Evolutionary conservation across 768 basidiomycete species (phyloP), one percentile per base, ranked within the genome.

Genomic region (Tricholoma terreum): DNA sequence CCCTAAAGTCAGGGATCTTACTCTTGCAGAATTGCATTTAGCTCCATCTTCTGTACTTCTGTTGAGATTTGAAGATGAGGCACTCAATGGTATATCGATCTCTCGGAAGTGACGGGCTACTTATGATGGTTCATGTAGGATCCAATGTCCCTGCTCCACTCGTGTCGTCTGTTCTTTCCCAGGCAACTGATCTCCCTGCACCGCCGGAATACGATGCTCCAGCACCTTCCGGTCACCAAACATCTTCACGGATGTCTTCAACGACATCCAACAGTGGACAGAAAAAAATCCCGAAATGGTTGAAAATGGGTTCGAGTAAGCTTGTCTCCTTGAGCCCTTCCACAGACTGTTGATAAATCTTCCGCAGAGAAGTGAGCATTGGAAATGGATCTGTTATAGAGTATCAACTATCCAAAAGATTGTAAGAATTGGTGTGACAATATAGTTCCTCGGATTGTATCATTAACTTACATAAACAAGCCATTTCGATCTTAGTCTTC

Each of bases 41-140:
- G 84, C 92, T 0, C 93, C 93, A 0, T 87, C 90, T 2, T 89
- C 91, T 8, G 72, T 94, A 14, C 80, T 96, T 9, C 73, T 90
- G 43, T 73, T 95, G 57, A 79, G 84, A 55, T 95, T 94, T 66
- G 81, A 85, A 58, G 86, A 92, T 52, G 84, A 86, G 5, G 67
- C 75, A 4, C 69, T 92, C 50, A 93, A 94, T 63, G 78, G 90
- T 90, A 58, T 30, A 78, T 69, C 21, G n/a, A 15, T 55, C 11
- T 17, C 50, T 46, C 55, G 60, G 40, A 51, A 11, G 46, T 10
- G n/a, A 27, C 53, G 52, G 36, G 22, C 42, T 19, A 11, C 30
- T 59, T 33, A 38, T n/a, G 30, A 22, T n/a, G 33, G 17, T 9
- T 45, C 42, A 30, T 6, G 12, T 63, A 92, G 90, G 76, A 55